A percentile compares a stretch with the other conserved stretches of the same genome.
phyloP scores from a whole-genome alignment of 2,329 filamentous ascomycete species.

The Aspergillus quadricinctus region DNA sequence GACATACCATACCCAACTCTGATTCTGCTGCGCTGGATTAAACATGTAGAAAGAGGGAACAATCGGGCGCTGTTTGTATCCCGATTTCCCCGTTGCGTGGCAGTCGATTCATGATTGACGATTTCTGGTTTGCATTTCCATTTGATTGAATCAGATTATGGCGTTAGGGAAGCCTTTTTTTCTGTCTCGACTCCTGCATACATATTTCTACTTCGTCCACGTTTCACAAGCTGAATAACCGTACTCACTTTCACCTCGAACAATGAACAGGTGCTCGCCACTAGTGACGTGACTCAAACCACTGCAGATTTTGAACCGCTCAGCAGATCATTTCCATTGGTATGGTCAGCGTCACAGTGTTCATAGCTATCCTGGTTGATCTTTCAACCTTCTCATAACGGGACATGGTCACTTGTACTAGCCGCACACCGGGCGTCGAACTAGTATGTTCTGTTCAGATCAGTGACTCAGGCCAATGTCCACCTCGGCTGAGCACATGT shows the following conservation, averaged over 20 bases:
- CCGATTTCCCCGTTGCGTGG: background rate
- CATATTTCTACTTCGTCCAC: slow-evolving; percentile 2
- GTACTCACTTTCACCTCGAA: background rate
- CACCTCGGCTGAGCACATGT: background rate
- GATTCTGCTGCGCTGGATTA: background rate
- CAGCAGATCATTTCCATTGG: background rate
- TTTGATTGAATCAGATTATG: slow-evolving; percentile 7
- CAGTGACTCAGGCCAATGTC: background rate
- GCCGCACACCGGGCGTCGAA: background rate
- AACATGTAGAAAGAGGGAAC: background rate
- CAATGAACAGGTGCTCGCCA: background rate
- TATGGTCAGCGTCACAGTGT: background rate
- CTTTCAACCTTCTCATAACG: background rate
- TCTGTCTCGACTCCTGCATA: slow-evolving; percentile 9
- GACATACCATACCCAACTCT: background rate
- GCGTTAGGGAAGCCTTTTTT: slow-evolving; percentile 18
- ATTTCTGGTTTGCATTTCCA: slow-evolving; percentile 5
- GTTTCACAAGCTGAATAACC: background rate
- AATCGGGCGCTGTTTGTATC: background rate
- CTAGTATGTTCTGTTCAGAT: background rate
- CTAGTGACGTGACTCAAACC: background rate
- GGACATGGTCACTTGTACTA: background rate
- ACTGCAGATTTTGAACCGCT: background rate
- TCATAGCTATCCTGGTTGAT: background rate
- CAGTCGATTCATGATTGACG: slow-evolving; percentile 13